Percentiles rank a stretch among this genome's conserved stretches.
These are phyloP conservation scores for Tetrahymena borealis DNA, from an alignment of 73 alveolate species.

Conservation along the genomic window DNA sequence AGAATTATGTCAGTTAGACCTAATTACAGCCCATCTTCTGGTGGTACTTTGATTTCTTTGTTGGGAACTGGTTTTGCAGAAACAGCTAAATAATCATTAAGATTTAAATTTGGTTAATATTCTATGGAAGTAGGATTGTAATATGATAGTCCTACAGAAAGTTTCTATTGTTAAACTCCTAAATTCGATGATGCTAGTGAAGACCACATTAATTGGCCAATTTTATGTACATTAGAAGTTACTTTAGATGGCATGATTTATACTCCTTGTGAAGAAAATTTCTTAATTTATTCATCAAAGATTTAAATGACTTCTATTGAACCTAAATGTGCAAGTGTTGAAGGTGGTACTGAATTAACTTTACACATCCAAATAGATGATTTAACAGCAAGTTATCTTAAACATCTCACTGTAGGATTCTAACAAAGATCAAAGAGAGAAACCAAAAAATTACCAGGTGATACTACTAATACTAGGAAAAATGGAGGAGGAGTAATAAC, in stretches of 20 bases:
- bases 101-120: slow-evolving; percentile 89
- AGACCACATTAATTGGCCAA: slow-evolving; percentile 73
- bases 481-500: slow-evolving; percentile 4
- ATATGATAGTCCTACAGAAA: slow-evolving; percentile 74
- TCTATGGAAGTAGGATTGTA: slow-evolving; percentile 84
- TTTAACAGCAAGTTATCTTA: slow-evolving; percentile 71
- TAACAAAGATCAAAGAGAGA: slow-evolving; percentile 67
- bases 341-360: slow-evolving; percentile 88
- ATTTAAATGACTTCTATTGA: slow-evolving; percentile 76
- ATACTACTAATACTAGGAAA: neutral
- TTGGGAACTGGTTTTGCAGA: slow-evolving; percentile 95
- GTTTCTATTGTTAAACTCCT: slow-evolving; percentile 90
- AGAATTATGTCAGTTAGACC: slow-evolving; percentile 94
- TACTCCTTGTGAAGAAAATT: slow-evolving; percentile 89
- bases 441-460: slow-evolving; percentile 16
- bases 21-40: slow-evolving; percentile 97
- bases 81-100: slow-evolving; percentile 84
- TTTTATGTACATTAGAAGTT: slow-evolving; percentile 86
- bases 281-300: slow-evolving; percentile 87
- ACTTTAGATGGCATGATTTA: slow-evolving; percentile 96
- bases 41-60: slow-evolving; percentile 87
- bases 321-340: slow-evolving; percentile 97
- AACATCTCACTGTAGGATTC: slow-evolving; percentile 90
- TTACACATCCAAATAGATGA: slow-evolving; percentile 80
- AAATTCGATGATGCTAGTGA: slow-evolving; percentile 88